Base-by-base conservation (phyloP, 345 rosid species). In the Eutrema japonicum region DNA sequence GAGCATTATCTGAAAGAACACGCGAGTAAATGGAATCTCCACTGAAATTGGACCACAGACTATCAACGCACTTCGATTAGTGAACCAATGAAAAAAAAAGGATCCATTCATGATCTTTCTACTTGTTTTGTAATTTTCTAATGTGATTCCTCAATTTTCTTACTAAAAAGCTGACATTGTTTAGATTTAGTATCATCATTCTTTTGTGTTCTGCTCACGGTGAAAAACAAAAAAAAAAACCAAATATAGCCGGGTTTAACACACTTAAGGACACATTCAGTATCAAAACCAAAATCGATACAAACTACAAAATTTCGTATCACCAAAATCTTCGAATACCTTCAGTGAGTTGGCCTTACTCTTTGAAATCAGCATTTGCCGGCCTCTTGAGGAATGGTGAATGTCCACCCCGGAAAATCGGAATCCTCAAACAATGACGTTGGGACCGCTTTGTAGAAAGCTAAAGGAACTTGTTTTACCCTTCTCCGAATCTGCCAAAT, bases 401-500 rank as follows among this genome's bases (percentile, higher is more conserved):
- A 95, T 4, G 92, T 80, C 97, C 99, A 95, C 6, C 98, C 92
- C 2, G 85, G 66, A 77, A 88, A 91, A 64, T 94, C 95, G 5
- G 91, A 76, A 14, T 88, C 93, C 0, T 86, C 79, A 77, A 94
- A 94, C 82, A 94, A 76, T 26, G 79, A 79, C 9, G 93, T 63
- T 10, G 97, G 95, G 5, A 79, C 79, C 46, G 81, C 48, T 68
- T 78, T 88, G 72, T 90, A 90, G 75, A 88, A 87, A 5, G 96
- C 96, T 79, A 90, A 75, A 5, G 99, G 96, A 30, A 92, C 96
- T 79, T 95, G 96, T 73, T 95, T 95, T 13, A 95, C 91, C 66
- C 96, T 87, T 80, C 97, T 70, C 14, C 91, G 80, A 56, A 85
- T 84, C 97, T 91, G 92, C 71, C 56, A 41, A 6, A 18, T 18